Evolutionary conservation across 495 filamentous ascomycete genomes (phyloP), one percentile per base, ranked within the genome.

Genomic region (Pyronema omphalodes): DNA sequence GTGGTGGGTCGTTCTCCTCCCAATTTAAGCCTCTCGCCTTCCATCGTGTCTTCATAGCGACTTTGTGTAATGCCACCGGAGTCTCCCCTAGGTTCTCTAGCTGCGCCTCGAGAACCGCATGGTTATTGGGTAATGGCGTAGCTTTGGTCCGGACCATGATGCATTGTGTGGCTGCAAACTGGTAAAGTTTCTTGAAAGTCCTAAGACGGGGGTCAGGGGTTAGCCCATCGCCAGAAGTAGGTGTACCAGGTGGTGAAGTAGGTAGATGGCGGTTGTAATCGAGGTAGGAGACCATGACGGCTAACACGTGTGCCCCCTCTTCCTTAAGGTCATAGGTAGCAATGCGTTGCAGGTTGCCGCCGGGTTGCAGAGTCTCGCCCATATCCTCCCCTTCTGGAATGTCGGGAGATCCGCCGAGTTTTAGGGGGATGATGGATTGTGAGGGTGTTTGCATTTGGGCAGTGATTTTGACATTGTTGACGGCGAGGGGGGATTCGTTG

Each of bases 361-460:
- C 79, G 3, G 78, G 76, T 4, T 71, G 67, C 9, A 93, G 68
- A 40, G 79, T 79, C 1, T 71, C 69, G 9, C 67, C 67, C n/a
- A 54, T 64, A 44, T 47, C 56, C n/a, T 56, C 63, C 7, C 56
- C 52, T 14, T 66, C 63, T 2, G 63, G 57, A 43, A 70, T 67
- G n/a, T 64, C 64, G 6, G 61, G 40, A 2, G 73, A 69, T 23
- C 68, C 67, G n/a, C 51, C 58, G 3, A 83, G 70, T 9, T 82
- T 77, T 12, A 84, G 69, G 12, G 74, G 59, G 23, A 29, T 29
- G 8, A 73, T 63, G 8, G 74, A 78, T 33, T 74, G 74, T 8
- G 78, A 78, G 2, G 91, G 89, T 0, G 88, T 88, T 68, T 95
- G 89, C 83, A 96, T 93, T 68, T 94, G 88, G 0, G 88, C 93